Base-by-base conservation (phyloP, 2,329 filamentous ascomycete species). In the Penicillium occitanis region DNA sequence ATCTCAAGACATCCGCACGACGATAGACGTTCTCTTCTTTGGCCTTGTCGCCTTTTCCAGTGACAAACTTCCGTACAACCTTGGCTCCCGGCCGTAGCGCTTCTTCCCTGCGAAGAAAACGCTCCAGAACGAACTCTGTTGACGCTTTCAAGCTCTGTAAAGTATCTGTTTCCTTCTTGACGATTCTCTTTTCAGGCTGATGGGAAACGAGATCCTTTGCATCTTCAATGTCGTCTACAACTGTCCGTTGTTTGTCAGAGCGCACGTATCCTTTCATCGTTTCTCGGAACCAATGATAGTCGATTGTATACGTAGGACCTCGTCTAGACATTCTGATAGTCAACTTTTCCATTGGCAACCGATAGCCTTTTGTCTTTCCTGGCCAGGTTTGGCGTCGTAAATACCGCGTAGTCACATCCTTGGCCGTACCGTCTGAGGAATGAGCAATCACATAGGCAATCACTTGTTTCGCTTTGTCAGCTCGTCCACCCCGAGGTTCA, bases 361-460 rank as follows among this genome's bases (percentile, higher is more conserved):
- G 87, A 69, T 89, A 86, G 3, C 93, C 92, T 74, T 97, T 98
- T 0, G 94, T 96, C 70, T 93, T 91, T 3, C 95, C 94, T 0
- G 95, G 95, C 75, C 93, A 88, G 63, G 90, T 85, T 66, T 91
- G 91, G 25, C 90, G 87, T 72, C 90, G 93, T 7, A 99, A 81
- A 76, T 99, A 99, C 33, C 95, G 87, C 11, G 95, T 89, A 0
- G 95, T 99, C 17, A 99, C 91, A 75, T 99, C 95, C 75, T 98
- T 98, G 13, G 92, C 93, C 0, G 92, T 93, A 1, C 91, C 92
- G 74, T 98, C 93, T 2, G 87, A 79, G 0, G 91, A 92, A 77
- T 91, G 92, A 0, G 90, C 93, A 22, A 98, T 83, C 2, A 96
- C 86, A 73, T 99, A 99, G 55, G 91, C 91, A 73, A 97, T 92